Base-by-base conservation (phyloP, 768 basidiomycete species). In the Lepiota brunneoincarnata region DNA sequence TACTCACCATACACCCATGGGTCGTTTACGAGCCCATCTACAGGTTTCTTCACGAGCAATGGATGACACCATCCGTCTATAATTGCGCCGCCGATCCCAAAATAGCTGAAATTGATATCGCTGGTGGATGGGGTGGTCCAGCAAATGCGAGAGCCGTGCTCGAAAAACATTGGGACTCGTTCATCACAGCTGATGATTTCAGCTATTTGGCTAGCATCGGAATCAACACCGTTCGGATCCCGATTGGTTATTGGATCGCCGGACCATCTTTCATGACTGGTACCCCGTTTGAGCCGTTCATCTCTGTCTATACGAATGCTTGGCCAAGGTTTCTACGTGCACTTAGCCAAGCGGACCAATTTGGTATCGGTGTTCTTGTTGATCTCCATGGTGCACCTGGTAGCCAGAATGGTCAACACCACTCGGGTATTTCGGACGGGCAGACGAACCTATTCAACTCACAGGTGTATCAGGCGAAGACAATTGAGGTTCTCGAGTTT, bases 91-190 rank as follows among this genome's bases (percentile, higher is more conserved):
- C 72, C 18, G 84, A 76, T 3, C 59, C 71, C 12, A 71, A 73
- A 60, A 61, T 69, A 2, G 77, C 86, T 1, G 88, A 89, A 63
- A 64, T 84, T 34, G 86, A 89, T 63, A 78, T 90, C 37, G 86
- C 87, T 4, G 75, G 69, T 15, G 87, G 87, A 2, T 88, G 81
- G 81, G 75, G 74, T 15, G 74, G 74, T 18, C 48, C 60, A 6
- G 60, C 67, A 2, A 63, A 62, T 56, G 79, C 84, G 41, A 76
- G 75, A 7, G 69, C 76, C 2, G 67, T 74, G 51, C 73, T 91
- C 38, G 87, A 91, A 67, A 72, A 69, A 17, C 90, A 91, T 66
- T 92, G 90, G 90, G 86, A 89, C 61, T 80, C 79, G 0, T 91
- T 83, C 70, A 82, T 92, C 62, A 79, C 69, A 0, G 72, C 80